Conservation (phyloP, 176 grass and related monocot genomes). For the Rhynchospora pubera region DNA sequence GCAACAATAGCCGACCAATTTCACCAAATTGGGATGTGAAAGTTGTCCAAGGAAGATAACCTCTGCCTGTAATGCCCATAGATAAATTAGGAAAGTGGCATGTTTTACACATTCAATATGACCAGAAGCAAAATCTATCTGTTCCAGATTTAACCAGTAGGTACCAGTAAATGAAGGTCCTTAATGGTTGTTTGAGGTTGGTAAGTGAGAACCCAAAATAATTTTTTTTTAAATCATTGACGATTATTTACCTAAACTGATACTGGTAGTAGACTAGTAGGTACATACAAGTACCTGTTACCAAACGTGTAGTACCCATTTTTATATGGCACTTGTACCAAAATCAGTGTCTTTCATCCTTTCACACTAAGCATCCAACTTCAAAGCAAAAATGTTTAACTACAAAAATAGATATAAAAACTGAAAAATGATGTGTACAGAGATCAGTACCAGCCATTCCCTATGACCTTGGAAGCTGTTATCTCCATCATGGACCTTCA, state of each 20-base stretch:
- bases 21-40: slow-evolving; percentile 66
- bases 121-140: not conserved
- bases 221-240: not conserved
- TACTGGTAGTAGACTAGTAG: not conserved
- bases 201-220: not conserved
- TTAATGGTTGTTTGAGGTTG: not conserved
- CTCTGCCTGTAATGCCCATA: slow-evolving; percentile 42
- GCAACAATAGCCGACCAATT: slow-evolving; percentile 72
- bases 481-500: slow-evolving; percentile 89
- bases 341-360: not conserved
- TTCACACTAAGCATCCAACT: not conserved
- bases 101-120: not conserved
- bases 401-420: not conserved
- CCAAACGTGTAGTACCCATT: not conserved
- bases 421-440: not conserved
- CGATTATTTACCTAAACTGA: not conserved
- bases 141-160: not conserved
- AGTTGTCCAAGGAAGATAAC: slow-evolving; percentile 80
- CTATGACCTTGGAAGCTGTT: slow-evolving; percentile 89
- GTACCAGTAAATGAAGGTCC: not conserved
- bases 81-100: not conserved
- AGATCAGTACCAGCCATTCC: slow-evolving; percentile 66
- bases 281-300: not conserved
- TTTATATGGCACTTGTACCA: not conserved
- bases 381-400: slow-evolving; percentile 4